phyloP scores from a whole-genome alignment of 257 asterid species.

The Avicennia marina region DNA sequence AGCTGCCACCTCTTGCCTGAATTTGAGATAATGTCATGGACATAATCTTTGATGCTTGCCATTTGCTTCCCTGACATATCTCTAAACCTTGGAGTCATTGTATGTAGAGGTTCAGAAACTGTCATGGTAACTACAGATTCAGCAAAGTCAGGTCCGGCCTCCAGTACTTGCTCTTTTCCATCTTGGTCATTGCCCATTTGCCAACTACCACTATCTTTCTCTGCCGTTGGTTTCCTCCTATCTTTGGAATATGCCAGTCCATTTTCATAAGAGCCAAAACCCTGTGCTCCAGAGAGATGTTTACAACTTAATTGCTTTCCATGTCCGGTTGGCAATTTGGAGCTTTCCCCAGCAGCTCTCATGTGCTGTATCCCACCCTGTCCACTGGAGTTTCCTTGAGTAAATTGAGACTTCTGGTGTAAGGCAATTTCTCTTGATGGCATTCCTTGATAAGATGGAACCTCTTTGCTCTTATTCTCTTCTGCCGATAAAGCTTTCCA shows the following conservation, averaged over 20 bases:
- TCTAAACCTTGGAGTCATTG: slow-evolving; percentile 53
- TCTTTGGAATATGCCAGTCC: slow-evolving; percentile 50
- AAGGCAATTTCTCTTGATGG: slow-evolving; percentile 47
- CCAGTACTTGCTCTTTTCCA: slow-evolving; percentile 46
- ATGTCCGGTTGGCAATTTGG: slow-evolving; percentile 43
- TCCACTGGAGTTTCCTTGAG: slow-evolving; percentile 54
- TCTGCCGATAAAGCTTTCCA: slow-evolving; percentile 83
- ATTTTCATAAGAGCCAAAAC: slow-evolving; percentile 55
- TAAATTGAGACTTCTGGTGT: slow-evolving; percentile 48
- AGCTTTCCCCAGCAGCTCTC: slow-evolving; percentile 47
- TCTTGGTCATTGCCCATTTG: slow-evolving; percentile 38
- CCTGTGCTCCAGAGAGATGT: slow-evolving; percentile 44
- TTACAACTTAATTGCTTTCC: slow-evolving; percentile 59
- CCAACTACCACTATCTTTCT: slow-evolving; percentile 46
- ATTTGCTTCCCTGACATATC: slow-evolving; percentile 56
- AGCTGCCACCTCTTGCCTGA: slow-evolving; percentile 66
- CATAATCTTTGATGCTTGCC: slow-evolving; percentile 59
- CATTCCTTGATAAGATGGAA: slow-evolving; percentile 40
- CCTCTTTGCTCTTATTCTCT: slow-evolving; percentile 60
- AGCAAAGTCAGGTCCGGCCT: slow-evolving; percentile 55
- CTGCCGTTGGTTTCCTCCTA: slow-evolving; percentile 34
- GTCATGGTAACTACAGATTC: slow-evolving; percentile 73
- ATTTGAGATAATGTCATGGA: slow-evolving; percentile 54
- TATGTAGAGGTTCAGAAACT: slow-evolving; percentile 68
- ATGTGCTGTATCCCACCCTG: slow-evolving; percentile 39